Evolutionary conservation across 1,284 basidiomycete species (phyloP), one percentile per base, ranked within the genome.

Genomic region (Gastroboletus turbinatus): DNA sequence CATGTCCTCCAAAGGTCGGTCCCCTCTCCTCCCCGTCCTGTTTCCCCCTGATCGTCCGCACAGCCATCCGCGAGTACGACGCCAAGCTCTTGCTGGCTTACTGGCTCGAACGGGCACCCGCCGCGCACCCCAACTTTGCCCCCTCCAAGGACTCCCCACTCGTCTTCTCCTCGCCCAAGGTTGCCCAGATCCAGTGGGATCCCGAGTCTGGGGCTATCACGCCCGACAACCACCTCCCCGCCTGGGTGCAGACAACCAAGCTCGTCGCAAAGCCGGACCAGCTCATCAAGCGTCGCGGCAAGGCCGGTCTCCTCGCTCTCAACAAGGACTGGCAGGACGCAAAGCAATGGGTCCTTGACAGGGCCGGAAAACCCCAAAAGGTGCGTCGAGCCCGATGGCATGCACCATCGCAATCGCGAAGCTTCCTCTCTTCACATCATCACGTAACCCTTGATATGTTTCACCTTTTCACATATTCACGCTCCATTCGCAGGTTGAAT

Each of bases 211-310:
- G 90, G 69, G 76, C 86, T 32, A 87, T 97, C 79, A 92, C 90
- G 39, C 84, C 93, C 54, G 90, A 90, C 62, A 80, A 76, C 50
- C 80, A 85, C 67, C 81, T 94, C 58, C 91, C 90, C 46, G 75
- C 81, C 61, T 94, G 96, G 96, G 92, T 98, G 55, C 88, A 88
- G 79, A 82, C 78, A 69, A 82, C 87, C 66, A 94, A 94, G 81
- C 90, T 96, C 71, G 93, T 96, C 69, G 91, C 87, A 29, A 95
- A 96, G 77, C 92, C 92, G 49, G 97, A 99, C 79, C 96, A 98
- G 79, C 89, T 99, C 74, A 98, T 99, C 85, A 99, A 99, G 82
- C 92, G 96, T 68, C 90, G 97, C 66, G 97, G 97, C 67, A 99
- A 99, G 85, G 94, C 95, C 32, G 96, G 96, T 64, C 84, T 99